Evolutionary conservation across 345 rosid genomes (phyloP).

Genomic region (Bruguiera parviflora): DNA sequence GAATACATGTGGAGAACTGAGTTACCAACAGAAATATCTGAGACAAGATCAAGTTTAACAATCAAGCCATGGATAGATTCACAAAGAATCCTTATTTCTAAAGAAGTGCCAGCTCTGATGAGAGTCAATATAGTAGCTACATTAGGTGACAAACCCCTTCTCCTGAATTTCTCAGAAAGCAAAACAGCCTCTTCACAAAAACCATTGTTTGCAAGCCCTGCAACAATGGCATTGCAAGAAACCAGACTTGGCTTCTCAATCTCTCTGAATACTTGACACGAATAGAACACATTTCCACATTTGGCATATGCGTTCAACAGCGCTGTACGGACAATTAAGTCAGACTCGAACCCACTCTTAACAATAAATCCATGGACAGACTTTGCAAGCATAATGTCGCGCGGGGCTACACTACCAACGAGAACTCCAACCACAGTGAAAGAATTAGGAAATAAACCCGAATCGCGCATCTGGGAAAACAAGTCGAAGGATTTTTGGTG

Average conservation of each 20-base stretch:
- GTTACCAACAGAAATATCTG: slow-evolving; percentile 29
- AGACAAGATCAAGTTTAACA: slow-evolving; percentile 34
- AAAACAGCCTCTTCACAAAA: slow-evolving; percentile 26
- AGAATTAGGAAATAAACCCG: slow-evolving; percentile 39
- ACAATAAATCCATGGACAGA: slow-evolving; percentile 36
- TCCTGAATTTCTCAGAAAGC: slow-evolving; percentile 30
- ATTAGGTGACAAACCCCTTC: slow-evolving; percentile 29
- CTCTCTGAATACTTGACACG: slow-evolving; percentile 29
- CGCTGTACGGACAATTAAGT: slow-evolving; percentile 38
- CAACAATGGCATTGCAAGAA: slow-evolving; percentile 39
- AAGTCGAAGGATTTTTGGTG: slow-evolving; percentile 19
- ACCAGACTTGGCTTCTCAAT: slow-evolving; percentile 31
- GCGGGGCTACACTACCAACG: slow-evolving; percentile 23
- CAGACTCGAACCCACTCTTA: slow-evolving; percentile 27
- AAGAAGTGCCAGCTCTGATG: slow-evolving; percentile 27
- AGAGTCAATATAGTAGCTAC: slow-evolving; percentile 27
- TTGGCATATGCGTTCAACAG: slow-evolving; percentile 37
- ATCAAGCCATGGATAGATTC: slow-evolving; percentile 32
- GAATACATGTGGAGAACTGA: slow-evolving; percentile 45
- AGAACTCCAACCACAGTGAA: slow-evolving; percentile 45
- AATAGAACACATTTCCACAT: slow-evolving; percentile 28
- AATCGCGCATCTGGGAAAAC: slow-evolving; percentile 34
- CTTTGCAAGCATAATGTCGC: slow-evolving; percentile 17
- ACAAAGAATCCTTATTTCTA: slow-evolving; percentile 26
- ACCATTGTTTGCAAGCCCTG: slow-evolving; percentile 32